Conservation (phyloP, 352 stramenopile genomes). For the Blastocystis sp. region DNA sequence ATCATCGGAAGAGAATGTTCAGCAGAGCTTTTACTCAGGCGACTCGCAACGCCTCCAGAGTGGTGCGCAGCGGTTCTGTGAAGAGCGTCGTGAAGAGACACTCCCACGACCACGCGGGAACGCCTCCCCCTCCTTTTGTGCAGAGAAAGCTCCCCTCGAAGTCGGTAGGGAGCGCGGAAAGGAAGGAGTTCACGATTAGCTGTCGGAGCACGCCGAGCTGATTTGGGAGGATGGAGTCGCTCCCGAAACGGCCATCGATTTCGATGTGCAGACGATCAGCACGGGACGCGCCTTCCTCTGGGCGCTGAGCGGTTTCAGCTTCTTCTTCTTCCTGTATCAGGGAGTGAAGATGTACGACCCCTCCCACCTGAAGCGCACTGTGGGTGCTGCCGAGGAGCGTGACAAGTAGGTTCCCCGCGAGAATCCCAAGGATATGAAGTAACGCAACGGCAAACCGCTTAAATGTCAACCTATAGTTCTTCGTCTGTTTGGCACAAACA, state of each 20-base stretch:
- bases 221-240: constrained; percentile 70
- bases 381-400: background rate
- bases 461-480: constrained; percentile 18
- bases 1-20: constrained; percentile 37
- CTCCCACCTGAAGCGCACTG: constrained; percentile 9
- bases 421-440: constrained; percentile 36
- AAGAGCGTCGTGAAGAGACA: constrained; percentile 61
- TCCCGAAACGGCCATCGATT: constrained; percentile 69
- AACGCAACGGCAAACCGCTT: background rate
- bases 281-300: constrained; percentile 62
- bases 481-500: constrained; percentile 33
- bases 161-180: constrained; percentile 2
- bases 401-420: constrained; percentile 47
- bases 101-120: constrained; percentile 40
- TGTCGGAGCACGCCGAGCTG: constrained; percentile 61
- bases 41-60: background rate
- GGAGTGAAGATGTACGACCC: constrained; percentile 61
- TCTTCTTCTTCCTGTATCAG: constrained; percentile 63
- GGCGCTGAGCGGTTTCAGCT: constrained; percentile 39
- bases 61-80: constrained; percentile 32
- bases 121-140: constrained; percentile 45
- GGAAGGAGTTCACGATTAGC: background rate
- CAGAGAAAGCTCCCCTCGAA: constrained; percentile 44
- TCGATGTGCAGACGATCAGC: constrained; percentile 51
- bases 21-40: constrained; percentile 37